Percentiles rank a stretch among this genome's conserved stretches.
Conservation (phyloP, 768 basidiomycete species). For the Coprinopsis marcescibilis region DNA sequence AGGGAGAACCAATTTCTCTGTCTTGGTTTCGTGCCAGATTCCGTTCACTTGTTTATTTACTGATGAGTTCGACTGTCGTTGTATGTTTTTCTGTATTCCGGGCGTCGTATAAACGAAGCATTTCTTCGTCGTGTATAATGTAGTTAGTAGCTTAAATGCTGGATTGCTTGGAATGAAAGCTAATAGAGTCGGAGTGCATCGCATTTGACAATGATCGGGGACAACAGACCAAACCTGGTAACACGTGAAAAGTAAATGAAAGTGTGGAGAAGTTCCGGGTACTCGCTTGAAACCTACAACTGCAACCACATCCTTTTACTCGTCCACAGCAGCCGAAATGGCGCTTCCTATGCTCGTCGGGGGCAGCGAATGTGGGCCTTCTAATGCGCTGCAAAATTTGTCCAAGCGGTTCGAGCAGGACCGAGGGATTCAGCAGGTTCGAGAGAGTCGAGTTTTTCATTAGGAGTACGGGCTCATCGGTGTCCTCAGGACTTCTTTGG, state of each 20-base stretch:
- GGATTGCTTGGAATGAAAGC: too few species aligned
- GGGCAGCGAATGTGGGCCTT: constrained; percentile 80
- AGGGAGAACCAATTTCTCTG: too few species aligned
- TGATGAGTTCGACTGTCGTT: too few species aligned
- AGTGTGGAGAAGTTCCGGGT: constrained; percentile 1
- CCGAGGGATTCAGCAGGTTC: constrained; percentile 72
- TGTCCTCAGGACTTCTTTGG: constrained; percentile 62
- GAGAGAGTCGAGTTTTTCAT: neutral
- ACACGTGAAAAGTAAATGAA: constrained; percentile 12
- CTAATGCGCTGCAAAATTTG: constrained; percentile 75
- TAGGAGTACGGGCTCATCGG: neutral
- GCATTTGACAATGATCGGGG: too few species aligned
- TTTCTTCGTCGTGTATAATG: too few species aligned
- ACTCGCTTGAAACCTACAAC: neutral
- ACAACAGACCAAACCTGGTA: too few species aligned
- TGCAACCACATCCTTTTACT: constrained; percentile 8
- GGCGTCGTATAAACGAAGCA: too few species aligned
- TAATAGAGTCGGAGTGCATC: too few species aligned
- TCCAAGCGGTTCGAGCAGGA: constrained; percentile 78
- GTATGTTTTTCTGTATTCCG: too few species aligned
- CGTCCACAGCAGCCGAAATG: constrained; percentile 35
- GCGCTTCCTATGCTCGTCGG: constrained; percentile 74
- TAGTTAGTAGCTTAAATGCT: too few species aligned
- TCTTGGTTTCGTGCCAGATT: too few species aligned
- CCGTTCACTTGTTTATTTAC: too few species aligned